Conservation (phyloP, 2,329 filamentous ascomycete genomes). For the Pyricularia grisea region DNA sequence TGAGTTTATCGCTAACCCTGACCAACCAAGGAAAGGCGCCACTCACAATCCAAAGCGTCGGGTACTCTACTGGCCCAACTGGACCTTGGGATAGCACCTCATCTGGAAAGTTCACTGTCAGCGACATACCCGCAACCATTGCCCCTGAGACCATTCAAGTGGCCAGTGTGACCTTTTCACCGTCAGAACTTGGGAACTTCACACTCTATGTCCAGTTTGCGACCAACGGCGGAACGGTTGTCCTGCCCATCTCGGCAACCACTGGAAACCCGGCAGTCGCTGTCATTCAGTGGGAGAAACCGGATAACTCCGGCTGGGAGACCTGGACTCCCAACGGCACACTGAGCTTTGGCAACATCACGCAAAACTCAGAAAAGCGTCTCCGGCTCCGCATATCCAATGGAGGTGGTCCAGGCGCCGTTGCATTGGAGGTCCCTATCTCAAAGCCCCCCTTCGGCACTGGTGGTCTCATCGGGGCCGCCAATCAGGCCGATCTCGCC, state of each 20-base stretch:
- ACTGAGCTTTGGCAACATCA: conserved; percentile 48
- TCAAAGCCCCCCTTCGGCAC: conserved; percentile 52
- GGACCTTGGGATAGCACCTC: conserved; percentile 30
- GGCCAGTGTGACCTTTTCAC: conserved; percentile 37
- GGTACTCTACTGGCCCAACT: conserved; percentile 32
- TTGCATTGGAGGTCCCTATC: conserved; percentile 44
- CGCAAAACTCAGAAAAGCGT: conserved; percentile 35
- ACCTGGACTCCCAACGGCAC: conserved; percentile 28
- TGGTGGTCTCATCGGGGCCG: conserved; percentile 40
- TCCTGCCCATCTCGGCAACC: conserved; percentile 36
- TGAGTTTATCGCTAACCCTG: conserved; percentile 26
- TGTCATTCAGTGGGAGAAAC: conserved; percentile 43
- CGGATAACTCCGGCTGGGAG: conserved; percentile 41
- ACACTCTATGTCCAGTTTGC: conserved; percentile 35
- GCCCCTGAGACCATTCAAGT: conserved; percentile 26
- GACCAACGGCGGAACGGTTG: conserved; percentile 37
- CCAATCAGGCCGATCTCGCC: conserved; percentile 46
- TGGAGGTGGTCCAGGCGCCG: conserved; percentile 36
- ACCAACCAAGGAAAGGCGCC: conserved; percentile 39
- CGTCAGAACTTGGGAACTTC: conserved; percentile 35
- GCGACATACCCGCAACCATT: conserved; percentile 33
- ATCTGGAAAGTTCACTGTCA: conserved; percentile 39
- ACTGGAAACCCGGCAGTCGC: conserved; percentile 39
- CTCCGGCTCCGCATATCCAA: conserved; percentile 46
- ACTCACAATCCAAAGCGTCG: conserved; percentile 32